Base-by-base conservation (phyloP, 305 asterid genomes). In the Stenogyne calaminthoides region DNA sequence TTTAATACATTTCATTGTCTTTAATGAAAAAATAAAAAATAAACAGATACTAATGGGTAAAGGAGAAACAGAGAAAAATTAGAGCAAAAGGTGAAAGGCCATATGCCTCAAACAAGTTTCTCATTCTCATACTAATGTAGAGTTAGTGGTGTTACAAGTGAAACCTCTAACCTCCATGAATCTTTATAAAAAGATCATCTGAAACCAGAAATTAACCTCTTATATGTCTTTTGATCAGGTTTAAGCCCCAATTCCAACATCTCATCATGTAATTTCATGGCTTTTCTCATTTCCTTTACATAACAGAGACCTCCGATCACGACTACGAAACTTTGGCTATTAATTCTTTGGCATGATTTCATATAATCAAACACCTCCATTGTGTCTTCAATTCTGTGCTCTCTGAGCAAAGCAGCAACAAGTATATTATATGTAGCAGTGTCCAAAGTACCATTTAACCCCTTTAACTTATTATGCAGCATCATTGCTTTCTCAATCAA, bases 191-290 rank as follows among this genome's bases (percentile, higher is more conserved):
- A 19, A 47, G 79, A 87, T 74, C 80, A 91, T 72, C 80, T 79
- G 79, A 92, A 92, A 63, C 95, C 85, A 65, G 87, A 83, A 59
- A 92, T 90, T 69, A 92, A 76, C 49, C 80, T 86, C 83, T 78
- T 92, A 54, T 92, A 92, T 3, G 74, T 76, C 64, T 64, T 84
- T 62, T 27, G 55, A 65, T 83, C 84, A 6, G 98, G 98, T 72
- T 87, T 90, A 36, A 85, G 88, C 75, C 91, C 96, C 78, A 84
- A 47, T 61, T 78, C 81, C 78, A 90, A 32, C 98, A 92, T 92
- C 20, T 84, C 88, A 67, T 90, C 96, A 5, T 92, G 98, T 22
- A 86, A 72, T 72, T 78, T 86, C 96, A 90, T 92, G 64, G 96
- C 98, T 72, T 66, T 80, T 77, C 92, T 86, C 71, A 84, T 46